Evolutionary conservation across 768 basidiomycete genomes (phyloP).

Genomic region (Dioszegia hungarica): DNA sequence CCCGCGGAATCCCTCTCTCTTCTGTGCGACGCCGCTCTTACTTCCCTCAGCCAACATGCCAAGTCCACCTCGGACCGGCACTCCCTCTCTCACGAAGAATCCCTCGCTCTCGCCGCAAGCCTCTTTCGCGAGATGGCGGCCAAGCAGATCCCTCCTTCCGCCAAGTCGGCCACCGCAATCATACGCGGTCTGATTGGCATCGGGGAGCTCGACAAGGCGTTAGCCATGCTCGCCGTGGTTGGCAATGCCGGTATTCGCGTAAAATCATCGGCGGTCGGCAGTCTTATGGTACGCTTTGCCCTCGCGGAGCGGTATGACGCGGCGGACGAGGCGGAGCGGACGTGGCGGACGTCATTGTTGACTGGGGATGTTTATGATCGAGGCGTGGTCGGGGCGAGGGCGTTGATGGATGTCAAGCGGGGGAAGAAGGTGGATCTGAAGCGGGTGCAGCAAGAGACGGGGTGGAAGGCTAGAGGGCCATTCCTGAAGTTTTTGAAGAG

Average conservation of each 20-base stretch:
- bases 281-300: slow-evolving; percentile 19
- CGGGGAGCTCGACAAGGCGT: slow-evolving; percentile 11
- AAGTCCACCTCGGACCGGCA: neutral
- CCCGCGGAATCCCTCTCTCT: neutral
- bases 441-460: neutral
- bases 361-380: slow-evolving; percentile 11
- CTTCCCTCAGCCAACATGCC: neutral
- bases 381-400: slow-evolving; percentile 26
- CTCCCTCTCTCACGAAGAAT: neutral
- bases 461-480: slow-evolving; percentile 22
- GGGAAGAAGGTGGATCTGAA: slow-evolving; percentile 24
- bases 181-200: slow-evolving; percentile 15
- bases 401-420: slow-evolving; percentile 20
- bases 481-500: slow-evolving; percentile 10
- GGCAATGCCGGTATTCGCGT: neutral
- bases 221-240: slow-evolving; percentile 7
- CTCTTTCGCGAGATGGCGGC: slow-evolving; percentile 28
- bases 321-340: slow-evolving; percentile 15
- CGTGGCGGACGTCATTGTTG: slow-evolving; percentile 8
- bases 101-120: slow-evolving; percentile 11
- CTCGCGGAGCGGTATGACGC: slow-evolving; percentile 11
- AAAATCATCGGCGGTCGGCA: slow-evolving; percentile 24
- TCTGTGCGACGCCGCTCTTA: neutral
- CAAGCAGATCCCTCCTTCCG: slow-evolving; percentile 8
- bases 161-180: slow-evolving; percentile 11